Evolutionary conservation across 1,284 basidiomycete species (phyloP).

Genomic region (Leucoagaricus sp.): DNA sequence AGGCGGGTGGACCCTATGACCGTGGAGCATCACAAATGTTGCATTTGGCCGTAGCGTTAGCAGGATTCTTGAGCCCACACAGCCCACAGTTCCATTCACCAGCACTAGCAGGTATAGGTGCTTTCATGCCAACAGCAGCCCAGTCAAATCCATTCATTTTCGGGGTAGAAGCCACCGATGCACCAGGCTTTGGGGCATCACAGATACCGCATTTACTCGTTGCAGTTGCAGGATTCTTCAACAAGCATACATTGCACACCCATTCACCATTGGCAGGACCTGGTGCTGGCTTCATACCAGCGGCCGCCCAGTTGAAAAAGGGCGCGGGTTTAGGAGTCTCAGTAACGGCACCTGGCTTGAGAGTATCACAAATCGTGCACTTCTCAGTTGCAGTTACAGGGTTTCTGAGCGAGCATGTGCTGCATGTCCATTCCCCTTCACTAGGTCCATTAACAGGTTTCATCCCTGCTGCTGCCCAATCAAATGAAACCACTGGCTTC

Average conservation of each 20-base stretch:
- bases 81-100: constrained; percentile 35
- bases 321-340: constrained; percentile 21
- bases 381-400: constrained; percentile 43
- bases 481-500: no score
- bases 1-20: constrained; percentile 15
- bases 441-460: no score
- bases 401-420: constrained; percentile 47
- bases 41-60: constrained; percentile 47
- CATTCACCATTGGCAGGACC: constrained; percentile 25
- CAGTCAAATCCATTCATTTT: constrained; percentile 47
- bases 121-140: constrained; percentile 50
- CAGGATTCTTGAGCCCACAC: constrained; percentile 48
- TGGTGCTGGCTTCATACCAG: constrained; percentile 44
- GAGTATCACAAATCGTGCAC: constrained; percentile 54
- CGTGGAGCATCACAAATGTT: constrained; percentile 49
- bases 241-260: constrained; percentile 43
- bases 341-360: constrained; percentile 17
- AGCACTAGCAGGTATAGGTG: constrained; percentile 24
- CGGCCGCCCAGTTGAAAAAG: constrained; percentile 55
- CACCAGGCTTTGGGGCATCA: constrained; percentile 35
- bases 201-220: constrained; percentile 54
- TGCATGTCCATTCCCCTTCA: constrained; percentile 39
- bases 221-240: constrained; percentile 44
- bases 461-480: no score
- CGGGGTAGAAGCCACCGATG: constrained; percentile 7